Evolutionary conservation across 1,284 basidiomycete genomes (phyloP).

Genomic region (Agroathelia rolfsii): DNA sequence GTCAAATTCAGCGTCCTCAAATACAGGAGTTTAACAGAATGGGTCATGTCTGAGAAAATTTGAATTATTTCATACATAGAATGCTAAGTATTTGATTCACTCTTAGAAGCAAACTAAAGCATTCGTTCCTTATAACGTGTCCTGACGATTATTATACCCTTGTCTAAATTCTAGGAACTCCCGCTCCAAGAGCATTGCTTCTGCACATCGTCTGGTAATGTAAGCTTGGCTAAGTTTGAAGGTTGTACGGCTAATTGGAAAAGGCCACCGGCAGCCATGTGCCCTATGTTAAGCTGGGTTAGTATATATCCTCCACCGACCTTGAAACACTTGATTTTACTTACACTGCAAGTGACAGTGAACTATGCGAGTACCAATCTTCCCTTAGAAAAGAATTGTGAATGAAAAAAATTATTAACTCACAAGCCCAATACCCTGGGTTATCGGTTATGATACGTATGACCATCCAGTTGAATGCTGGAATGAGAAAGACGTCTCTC

Average conservation of each 20-base stretch:
- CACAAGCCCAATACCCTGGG: constrained; percentile 13
- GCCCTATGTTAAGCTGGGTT: constrained; percentile 6
- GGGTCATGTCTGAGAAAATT: no score
- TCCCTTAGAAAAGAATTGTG: neutral
- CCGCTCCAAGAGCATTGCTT: no score
- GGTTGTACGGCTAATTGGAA: constrained; percentile 12
- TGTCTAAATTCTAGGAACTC: no score
- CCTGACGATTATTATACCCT: no score
- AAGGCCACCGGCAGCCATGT: constrained; percentile 11
- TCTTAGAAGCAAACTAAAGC: no score
- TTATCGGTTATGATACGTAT: constrained; percentile 19
- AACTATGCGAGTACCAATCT: constrained; percentile 2
- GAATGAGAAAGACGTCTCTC: constrained; percentile 18
- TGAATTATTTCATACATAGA: no score
- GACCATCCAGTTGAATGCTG: constrained; percentile 15
- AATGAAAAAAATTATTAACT: constrained; percentile 1
- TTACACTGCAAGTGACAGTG: constrained; percentile 13
- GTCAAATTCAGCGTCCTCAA: no score
- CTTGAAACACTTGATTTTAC: no score
- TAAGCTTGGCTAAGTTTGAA: neutral
- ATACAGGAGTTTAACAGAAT: no score
- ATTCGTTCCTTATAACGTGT: no score
- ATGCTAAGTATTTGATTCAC: no score
- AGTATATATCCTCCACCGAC: no score
- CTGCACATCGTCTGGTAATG: constrained; percentile 10